Evolutionary conservation across 257 asterid genomes (phyloP).

Genomic region (Catharanthus roseus): DNA sequence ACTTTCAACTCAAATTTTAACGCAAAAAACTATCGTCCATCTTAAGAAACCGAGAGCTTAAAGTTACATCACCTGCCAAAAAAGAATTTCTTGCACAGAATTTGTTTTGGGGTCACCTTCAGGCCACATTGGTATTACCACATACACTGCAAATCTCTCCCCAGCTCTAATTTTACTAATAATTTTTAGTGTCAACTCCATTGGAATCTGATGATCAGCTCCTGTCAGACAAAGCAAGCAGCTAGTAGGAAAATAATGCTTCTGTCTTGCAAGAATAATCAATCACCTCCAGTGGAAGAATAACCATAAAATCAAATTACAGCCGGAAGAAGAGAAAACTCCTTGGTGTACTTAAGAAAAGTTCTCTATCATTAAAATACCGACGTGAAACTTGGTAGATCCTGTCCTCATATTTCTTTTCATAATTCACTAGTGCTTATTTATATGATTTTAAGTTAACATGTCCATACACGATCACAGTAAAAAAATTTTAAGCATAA

Average conservation of each 20-base stretch:
- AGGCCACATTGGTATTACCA: constrained; percentile 92
- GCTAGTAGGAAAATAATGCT: constrained; percentile 4
- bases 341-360: neutral
- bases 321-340: neutral
- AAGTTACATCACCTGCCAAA: constrained; percentile 70
- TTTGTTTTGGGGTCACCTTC: constrained; percentile 79
- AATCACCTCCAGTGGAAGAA: neutral
- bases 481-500: neutral
- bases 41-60: neutral
- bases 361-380: neutral
- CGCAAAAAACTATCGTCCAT: neutral
- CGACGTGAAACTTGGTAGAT: neutral
- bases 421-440: neutral
- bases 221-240: constrained; percentile 36
- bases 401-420: neutral
- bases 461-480: neutral
- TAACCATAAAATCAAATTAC: neutral
- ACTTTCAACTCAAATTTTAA: neutral
- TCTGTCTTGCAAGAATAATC: neutral
- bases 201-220: constrained; percentile 84
- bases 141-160: constrained; percentile 73
- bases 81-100: constrained; percentile 85
- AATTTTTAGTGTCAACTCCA: constrained; percentile 73
- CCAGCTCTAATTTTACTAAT: constrained; percentile 71
- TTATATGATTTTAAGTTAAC: neutral